Base-by-base conservation (phyloP, 2,329 filamentous ascomycete genomes). In the Diaporthe sp. region DNA sequence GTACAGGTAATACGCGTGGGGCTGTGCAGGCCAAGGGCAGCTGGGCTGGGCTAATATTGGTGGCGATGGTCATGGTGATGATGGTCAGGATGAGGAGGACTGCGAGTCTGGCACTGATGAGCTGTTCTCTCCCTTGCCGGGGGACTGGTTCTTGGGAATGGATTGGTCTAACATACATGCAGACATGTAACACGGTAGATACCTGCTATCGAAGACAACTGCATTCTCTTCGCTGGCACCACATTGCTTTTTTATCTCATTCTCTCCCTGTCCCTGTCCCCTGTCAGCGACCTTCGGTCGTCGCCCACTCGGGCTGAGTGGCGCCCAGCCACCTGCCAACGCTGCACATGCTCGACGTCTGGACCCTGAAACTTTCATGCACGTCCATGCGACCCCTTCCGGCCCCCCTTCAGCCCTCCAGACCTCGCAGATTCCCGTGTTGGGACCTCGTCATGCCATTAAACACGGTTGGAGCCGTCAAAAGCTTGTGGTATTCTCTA, bases 351-450 rank as follows among this genome's bases (percentile, higher is more conserved):
- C 31, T 68, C 34, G 46, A 53, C 65, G 65, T 68, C 65, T 68
- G 65, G 65, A 68, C 65, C 65, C 65, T 68, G 65, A 68, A 68
- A 39, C 62, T 68, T 68, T 68, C 46, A 68, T 68, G 62, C 62
- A 68, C 31, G 62, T 51, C 62, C 62, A 68, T 68, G 62, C 62
- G 28, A 8, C 44, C 28, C 22, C 8, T 25, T 37, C 6, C 34
- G 28, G 31, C 17, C 42, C 55, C 55, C 55, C 12, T 42, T 4
- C 7, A 42, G 22, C 34, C 58, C 31, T 61, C 25, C 58, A 42
- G 37, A 12, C 37, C 62, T 67, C 44, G 44, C 62, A 68, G 44
- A 68, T 53, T 53, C 44, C 46, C 65, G 46, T 6, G 31, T 12
- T 39, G 19, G 31, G 65, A 1, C 57, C 46, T 39, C 65, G 46